A percentile compares a stretch with the other conserved stretches of the same genome.
phyloP scores from a whole-genome alignment of 2,329 filamentous ascomycete species.

The Cadophora gregata region DNA sequence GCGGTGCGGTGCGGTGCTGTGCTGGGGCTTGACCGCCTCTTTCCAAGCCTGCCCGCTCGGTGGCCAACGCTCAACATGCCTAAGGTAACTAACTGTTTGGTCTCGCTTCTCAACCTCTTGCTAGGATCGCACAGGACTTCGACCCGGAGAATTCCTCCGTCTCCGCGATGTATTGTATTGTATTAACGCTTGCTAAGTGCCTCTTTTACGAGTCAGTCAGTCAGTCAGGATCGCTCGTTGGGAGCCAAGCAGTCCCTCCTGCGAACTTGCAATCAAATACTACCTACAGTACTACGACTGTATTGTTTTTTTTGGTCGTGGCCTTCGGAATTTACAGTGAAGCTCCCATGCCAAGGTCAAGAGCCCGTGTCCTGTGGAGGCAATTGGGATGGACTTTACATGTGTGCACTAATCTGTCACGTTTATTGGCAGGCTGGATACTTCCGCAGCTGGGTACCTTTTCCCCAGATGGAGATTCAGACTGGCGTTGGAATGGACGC shows the following conservation, averaged over 20 bases:
- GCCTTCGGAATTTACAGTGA: no score
- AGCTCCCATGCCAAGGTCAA: not conserved
- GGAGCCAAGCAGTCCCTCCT: no score
- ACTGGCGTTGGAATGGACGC: not conserved
- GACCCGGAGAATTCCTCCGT: not conserved
- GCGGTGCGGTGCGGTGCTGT: no score
- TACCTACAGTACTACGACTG: no score
- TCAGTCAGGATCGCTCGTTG: no score
- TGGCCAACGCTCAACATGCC: constrained; percentile 3
- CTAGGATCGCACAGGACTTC: not conserved
- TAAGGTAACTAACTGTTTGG: no score
- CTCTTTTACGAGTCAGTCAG: constrained; percentile 2
- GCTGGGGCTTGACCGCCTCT: constrained; percentile 19
- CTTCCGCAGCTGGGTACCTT: constrained; percentile 5
- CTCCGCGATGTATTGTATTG: not conserved
- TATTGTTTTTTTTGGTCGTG: no score
- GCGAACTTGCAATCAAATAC: no score
- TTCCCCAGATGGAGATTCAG: constrained; percentile 1
- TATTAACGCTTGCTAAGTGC: no score
- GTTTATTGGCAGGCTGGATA: constrained; percentile 4
- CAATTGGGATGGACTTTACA: no score
- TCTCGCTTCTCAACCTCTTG: not conserved
- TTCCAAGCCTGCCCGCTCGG: not conserved
- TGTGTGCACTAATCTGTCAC: not conserved
- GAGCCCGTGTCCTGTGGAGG: not conserved